phyloP scores from a whole-genome alignment of 108 stramenopile species.

The Pseudonitzschia multistriata region DNA sequence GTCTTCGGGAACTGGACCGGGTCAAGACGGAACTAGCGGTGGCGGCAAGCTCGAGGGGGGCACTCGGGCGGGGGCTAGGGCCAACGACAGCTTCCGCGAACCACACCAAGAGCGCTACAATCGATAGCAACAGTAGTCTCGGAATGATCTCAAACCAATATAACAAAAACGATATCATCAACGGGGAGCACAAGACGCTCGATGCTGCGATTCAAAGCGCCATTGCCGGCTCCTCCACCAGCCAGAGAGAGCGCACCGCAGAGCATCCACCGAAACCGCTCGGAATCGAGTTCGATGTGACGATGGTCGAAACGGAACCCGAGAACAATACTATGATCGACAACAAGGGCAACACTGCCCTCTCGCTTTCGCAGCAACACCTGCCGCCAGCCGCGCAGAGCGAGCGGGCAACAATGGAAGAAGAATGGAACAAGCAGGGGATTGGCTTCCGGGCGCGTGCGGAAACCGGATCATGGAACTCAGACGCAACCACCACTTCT shows the following conservation, averaged over 20 bases:
- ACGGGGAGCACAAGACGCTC: neutral
- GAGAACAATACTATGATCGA: too few relatives aligned
- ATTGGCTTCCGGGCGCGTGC: conserved; percentile 76
- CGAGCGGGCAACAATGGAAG: conserved; percentile 49
- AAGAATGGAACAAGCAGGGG: conserved; percentile 82
- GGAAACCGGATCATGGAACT: conserved; percentile 46
- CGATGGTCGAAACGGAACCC: neutral
- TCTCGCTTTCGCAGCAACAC: neutral
- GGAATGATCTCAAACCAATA: neutral
- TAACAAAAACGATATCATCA: neutral
- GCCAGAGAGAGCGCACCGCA: neutral
- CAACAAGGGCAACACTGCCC: neutral
- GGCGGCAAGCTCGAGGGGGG: conserved; percentile 44
- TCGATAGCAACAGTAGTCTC: neutral
- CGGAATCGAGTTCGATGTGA: neutral
- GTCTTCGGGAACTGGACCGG: conserved; percentile 77
- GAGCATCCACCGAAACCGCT: neutral
- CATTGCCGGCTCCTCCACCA: neutral
- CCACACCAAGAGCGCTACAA: conserved; percentile 6
- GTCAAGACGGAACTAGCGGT: conserved; percentile 83
- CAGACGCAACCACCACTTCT: conserved; percentile 3
- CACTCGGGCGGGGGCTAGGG: conserved; percentile 45
- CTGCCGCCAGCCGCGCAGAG: neutral
- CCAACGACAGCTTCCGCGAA: conserved; percentile 54
- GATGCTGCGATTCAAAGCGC: neutral